Base-by-base conservation (phyloP, 73 alveolate species). In the Durusdinium trenchii region DNA sequence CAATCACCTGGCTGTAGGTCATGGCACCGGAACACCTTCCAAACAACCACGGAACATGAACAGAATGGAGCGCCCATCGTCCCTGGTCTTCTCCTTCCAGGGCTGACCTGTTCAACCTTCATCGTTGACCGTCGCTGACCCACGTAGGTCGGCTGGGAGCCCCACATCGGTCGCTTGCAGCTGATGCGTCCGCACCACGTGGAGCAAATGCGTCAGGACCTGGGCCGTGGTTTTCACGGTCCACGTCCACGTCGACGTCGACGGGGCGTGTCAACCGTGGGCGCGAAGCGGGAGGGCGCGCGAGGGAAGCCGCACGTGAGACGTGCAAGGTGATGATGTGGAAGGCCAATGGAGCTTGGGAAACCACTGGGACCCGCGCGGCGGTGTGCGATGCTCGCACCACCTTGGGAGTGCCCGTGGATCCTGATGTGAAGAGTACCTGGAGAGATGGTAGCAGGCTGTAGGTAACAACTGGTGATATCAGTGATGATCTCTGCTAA, bases 351-450 rank as follows among this genome's bases (percentile, higher is more conserved):
- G 42, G 78, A 7, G 9, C 36, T 76, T 57, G 12, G 23, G 12
- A n/a, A n/a, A n/a, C n/a, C 42, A 6, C 79, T 67, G 20, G 36
- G 78, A 23, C 51, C 43, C 52, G 76, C 50, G 26, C 94, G 36
- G 94, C 75, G 3, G 73, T 48, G 76, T 84, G 76, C 30, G 94
- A 84, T 36, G 94, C 94, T 30, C 76, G 94, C 12, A 84, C 75
- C 5, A 51, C 94, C 94, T 84, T 84, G 35, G 94, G 94, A 50
- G 50, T 84, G 36, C 94, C 94, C 9, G 94, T 84, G 51, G 94
- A 84, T 35, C 94, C 94, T 26, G 94, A 84, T 12, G 94, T 84
- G 94, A 84, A 84, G 38, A 84, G 94, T 52, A 84, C 94, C 94
- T 82, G 57, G 42, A 43, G 38, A 60, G 36, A 9, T 54, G 64